Base-by-base conservation (phyloP, 78 protist species). In the Dictyostelium capitatum region DNA sequence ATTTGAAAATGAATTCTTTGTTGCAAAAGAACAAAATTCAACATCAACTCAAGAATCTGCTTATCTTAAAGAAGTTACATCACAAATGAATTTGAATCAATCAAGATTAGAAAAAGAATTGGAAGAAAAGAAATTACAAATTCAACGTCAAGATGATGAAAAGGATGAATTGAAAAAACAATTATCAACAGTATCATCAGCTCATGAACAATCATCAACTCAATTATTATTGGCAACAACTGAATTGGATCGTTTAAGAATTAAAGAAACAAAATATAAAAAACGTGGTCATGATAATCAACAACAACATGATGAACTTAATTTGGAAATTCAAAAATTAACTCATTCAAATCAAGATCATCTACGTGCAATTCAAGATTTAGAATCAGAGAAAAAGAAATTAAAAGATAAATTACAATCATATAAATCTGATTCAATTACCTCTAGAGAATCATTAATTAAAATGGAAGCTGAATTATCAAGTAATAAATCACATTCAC, bases 1-100 rank as follows among this genome's bases (percentile, higher is more conserved):
- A 64, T 87, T 87, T 53, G 93, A 87, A 77, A 87, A 57, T 65
- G 93, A 87, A 32, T 87, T 87, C 84, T 87, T 87, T 78, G 93
- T 50, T 46, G 84, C 79, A 17, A 87, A 74, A 20, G 84, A 74
- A 77, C 50, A 74, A 30, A 87, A 47, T 64, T 51, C 93, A 10
- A 64, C 62, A 2, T 37, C 10, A 46, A 82, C 93, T 12, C 93
- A 87, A 57, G 93, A 87, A 30, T 28, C 56, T 20, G 46, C 53
- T 23, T 87, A 87, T 87, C 75, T 87, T 2, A 87, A 87, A 32
- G 93, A 87, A 67, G 81, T 87, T 10, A 87, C 84, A 0, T 1
- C 43, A 2, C 93, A 87, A 65, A 87, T 87, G 93, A 77, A 87
- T 65, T 84, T 77, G 17, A 87, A 56, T n/a, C 93, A 87, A 43